Evolutionary conservation across 164 flowering plant species (phyloP).

Genomic region (Warburgia ugandensis): DNA sequence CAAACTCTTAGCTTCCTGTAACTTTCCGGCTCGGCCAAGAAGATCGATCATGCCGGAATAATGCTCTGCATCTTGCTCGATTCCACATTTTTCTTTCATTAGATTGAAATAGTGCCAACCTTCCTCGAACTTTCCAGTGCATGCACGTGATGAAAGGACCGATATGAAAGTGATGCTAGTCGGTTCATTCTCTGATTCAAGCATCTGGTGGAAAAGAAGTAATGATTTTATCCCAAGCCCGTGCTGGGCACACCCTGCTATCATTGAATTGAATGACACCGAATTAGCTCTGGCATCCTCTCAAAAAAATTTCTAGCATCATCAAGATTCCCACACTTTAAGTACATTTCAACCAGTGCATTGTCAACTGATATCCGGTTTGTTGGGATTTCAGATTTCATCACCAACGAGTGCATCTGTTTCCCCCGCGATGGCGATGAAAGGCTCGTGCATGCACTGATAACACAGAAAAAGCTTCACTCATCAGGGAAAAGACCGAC

Average conservation of each 20-base stretch:
- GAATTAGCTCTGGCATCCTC: slow-evolving; percentile 63
- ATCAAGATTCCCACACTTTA: slow-evolving; percentile 68
- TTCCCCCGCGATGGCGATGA: slow-evolving; percentile 69
- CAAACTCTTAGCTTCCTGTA: slow-evolving; percentile 56
- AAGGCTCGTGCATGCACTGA: slow-evolving; percentile 65
- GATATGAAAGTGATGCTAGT: slow-evolving; percentile 66
- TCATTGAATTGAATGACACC: slow-evolving; percentile 68
- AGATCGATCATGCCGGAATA: slow-evolving; percentile 88
- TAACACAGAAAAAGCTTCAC: slow-evolving; percentile 73
- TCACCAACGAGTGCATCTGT: slow-evolving; percentile 59
- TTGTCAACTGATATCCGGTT: slow-evolving; percentile 54
- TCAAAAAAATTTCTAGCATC: slow-evolving; percentile 68
- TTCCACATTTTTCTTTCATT: slow-evolving; percentile 48
- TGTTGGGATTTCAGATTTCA: slow-evolving; percentile 55
- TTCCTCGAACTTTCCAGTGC: slow-evolving; percentile 51
- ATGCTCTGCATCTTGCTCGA: slow-evolving; percentile 57
- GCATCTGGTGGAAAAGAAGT: slow-evolving; percentile 51
- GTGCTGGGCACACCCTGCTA: slow-evolving; percentile 83
- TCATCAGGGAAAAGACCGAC: slow-evolving; percentile 68
- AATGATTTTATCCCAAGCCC: slow-evolving; percentile 53
- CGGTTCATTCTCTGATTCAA: slow-evolving; percentile 34
- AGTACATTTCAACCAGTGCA: slow-evolving; percentile 72
- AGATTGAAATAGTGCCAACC: slow-evolving; percentile 37
- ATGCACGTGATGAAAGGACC: slow-evolving; percentile 58
- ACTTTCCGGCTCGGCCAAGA: slow-evolving; percentile 69